These are phyloP conservation scores for Hibiscus tridactylites DNA, from an alignment of 345 rosid genomes.

Conservation along the genomic window DNA sequence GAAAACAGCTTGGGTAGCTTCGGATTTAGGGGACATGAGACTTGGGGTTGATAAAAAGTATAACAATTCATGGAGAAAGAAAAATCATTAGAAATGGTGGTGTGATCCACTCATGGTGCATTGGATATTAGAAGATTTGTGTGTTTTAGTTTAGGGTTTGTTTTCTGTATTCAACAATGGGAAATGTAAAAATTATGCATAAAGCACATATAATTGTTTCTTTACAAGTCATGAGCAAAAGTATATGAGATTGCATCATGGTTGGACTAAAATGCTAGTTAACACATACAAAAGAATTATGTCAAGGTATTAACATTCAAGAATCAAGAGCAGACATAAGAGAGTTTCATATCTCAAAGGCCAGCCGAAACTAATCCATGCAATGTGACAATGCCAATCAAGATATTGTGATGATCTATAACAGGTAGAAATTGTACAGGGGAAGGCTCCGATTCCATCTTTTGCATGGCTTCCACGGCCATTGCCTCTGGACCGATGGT, in stretches of 20 bases:
- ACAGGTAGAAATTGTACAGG: conserved; percentile 95
- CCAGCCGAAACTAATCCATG: conserved; percentile 96
- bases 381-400: conserved; percentile 88
- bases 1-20: conserved; percentile 26
- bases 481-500: conserved; percentile 75
- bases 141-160: conserved; percentile 6
- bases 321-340: not conserved
- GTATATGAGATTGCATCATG: not conserved
- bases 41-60: conserved; percentile 31
- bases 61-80: conserved; percentile 1
- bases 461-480: conserved; percentile 98
- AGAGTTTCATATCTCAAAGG: conserved; percentile 27
- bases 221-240: not conserved
- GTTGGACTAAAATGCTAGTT: not conserved
- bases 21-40: conserved; percentile 34
- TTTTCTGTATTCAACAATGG: not conserved
- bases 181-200: not conserved
- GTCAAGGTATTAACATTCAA: not conserved
- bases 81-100: conserved; percentile 6
- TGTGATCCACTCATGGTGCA: conserved; percentile 7
- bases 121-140: not conserved
- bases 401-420: conserved; percentile 39
- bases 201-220: not conserved
- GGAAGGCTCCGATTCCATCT: conserved; percentile 96
- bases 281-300: not conserved